Conservation (phyloP, 805 yeast genomes). For the Saturnispora zaruensis region DNA sequence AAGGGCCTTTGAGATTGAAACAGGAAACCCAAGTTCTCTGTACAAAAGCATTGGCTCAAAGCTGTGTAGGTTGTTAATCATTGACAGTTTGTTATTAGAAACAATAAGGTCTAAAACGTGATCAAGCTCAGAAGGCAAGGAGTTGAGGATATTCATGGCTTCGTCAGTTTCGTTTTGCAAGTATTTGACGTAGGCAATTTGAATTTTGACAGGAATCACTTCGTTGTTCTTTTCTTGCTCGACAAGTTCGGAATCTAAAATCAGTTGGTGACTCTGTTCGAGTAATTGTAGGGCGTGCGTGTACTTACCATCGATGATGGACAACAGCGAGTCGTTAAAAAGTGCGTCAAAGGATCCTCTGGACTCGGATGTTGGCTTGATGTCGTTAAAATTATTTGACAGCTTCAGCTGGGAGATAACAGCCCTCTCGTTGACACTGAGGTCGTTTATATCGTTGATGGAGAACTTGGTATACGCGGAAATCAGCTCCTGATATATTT, state of each 20-base stretch:
- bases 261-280: not conserved
- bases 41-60: conserved; percentile 24
- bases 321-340: conserved; percentile 51
- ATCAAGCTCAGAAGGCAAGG: conserved; percentile 31
- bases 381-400: conserved; percentile 5
- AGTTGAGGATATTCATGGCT: conserved; percentile 31
- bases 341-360: conserved; percentile 42
- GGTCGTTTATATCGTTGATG: conserved; percentile 41
- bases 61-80: conserved; percentile 10
- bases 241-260: conserved; percentile 37
- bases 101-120: conserved; percentile 34
- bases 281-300: conserved; percentile 35
- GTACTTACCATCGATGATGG: conserved; percentile 34
- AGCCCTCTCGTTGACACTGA: conserved; percentile 60
- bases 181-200: conserved; percentile 48
- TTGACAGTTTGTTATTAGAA: conserved; percentile 36
- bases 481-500: conserved; percentile 37
- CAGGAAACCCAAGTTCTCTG: conserved; percentile 26
- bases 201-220: conserved; percentile 51
- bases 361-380: not conserved
- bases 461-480: conserved; percentile 15
- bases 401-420: conserved; percentile 41
- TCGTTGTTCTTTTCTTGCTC: conserved; percentile 40
- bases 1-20: conserved; percentile 20
- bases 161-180: conserved; percentile 28